Percentiles rank a stretch among this genome's conserved stretches.
Evolutionary conservation across 2,329 filamentous ascomycete species (phyloP).

Genomic region (Apiospora rasikravindrae): DNA sequence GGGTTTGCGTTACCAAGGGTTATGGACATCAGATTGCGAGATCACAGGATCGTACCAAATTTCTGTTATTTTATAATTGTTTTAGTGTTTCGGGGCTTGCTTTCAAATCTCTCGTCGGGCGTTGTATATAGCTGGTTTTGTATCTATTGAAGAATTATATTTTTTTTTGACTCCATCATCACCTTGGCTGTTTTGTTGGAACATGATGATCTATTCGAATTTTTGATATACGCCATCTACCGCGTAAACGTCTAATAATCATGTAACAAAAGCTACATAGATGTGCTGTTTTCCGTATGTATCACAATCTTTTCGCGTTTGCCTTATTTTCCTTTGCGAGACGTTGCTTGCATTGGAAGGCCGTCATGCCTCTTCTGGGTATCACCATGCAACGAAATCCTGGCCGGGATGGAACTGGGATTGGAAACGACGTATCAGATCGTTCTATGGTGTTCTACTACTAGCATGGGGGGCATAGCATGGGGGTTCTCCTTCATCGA

Average conservation of each 20-base stretch:
- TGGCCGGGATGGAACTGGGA: not conserved
- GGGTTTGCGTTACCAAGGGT: not conserved
- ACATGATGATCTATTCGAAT: not conserved
- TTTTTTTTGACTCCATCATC: not conserved
- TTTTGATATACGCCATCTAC: not conserved
- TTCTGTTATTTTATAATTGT: not conserved
- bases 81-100: not conserved
- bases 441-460: slow-evolving; percentile 3
- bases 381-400: not conserved
- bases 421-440: not conserved
- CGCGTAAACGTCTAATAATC: not conserved
- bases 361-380: not conserved
- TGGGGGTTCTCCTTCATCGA: not conserved
- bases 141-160: not conserved
- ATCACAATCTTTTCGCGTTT: not conserved
- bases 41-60: slow-evolving; percentile 12
- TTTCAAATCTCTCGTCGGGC: not conserved
- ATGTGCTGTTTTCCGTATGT: not conserved
- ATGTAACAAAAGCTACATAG: not conserved
- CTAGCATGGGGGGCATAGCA: not conserved
- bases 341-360: not conserved
- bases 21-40: slow-evolving; percentile 14
- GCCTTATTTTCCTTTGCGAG: not conserved
- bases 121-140: not conserved
- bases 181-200: not conserved